Percentiles rank a stretch among this genome's conserved stretches.
Evolutionary conservation across 1,284 basidiomycete species (phyloP).

Genomic region (Volvariella surrecta): DNA sequence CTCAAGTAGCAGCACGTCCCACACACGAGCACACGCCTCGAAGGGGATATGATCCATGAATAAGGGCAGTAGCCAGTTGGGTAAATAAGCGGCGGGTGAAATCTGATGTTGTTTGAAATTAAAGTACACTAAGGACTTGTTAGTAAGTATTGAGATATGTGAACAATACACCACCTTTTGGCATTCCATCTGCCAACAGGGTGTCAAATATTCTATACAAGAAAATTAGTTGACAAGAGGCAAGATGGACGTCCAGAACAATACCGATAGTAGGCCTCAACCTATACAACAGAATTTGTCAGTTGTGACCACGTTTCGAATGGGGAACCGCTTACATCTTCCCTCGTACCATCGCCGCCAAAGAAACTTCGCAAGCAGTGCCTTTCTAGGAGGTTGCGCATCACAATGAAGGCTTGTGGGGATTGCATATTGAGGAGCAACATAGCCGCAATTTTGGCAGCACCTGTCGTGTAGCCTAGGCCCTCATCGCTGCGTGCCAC

Average conservation of each 20-base stretch:
- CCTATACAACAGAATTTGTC: conserved; percentile 31
- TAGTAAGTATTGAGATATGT: conserved; percentile 1
- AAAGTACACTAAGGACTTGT: conserved; percentile 63
- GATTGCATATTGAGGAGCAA: conserved; percentile 81
- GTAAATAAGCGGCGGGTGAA: conserved; percentile 70
- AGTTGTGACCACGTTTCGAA: conserved; percentile 3
- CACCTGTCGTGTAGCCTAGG: conserved; percentile 64
- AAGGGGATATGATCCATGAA: conserved; percentile 87
- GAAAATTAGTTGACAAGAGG: conserved; percentile 15
- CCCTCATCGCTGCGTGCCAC: conserved; percentile 87
- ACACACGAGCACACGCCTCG: conserved; percentile 79
- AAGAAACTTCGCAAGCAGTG: conserved; percentile 85
- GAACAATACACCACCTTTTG: conserved; percentile 56
- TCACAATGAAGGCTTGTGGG: conserved; percentile 75
- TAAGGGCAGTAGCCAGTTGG: conserved; percentile 74
- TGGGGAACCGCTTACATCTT: conserved; percentile 58
- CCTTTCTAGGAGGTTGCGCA: conserved; percentile 84
- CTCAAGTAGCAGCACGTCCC: conserved; percentile 84
- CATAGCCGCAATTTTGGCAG: conserved; percentile 81
- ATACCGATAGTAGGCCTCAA: conserved; percentile 68
- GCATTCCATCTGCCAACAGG: conserved; percentile 87
- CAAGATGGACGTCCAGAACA: conserved; percentile 1
- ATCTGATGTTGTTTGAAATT: conserved; percentile 92
- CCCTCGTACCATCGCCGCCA: conserved; percentile 56
- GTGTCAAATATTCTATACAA: conserved; percentile 81